A percentile compares a stretch with the other conserved stretches of the same genome.
Evolutionary conservation across 306 rosid genomes (phyloP).

Genomic region (Potentilla sterilis): DNA sequence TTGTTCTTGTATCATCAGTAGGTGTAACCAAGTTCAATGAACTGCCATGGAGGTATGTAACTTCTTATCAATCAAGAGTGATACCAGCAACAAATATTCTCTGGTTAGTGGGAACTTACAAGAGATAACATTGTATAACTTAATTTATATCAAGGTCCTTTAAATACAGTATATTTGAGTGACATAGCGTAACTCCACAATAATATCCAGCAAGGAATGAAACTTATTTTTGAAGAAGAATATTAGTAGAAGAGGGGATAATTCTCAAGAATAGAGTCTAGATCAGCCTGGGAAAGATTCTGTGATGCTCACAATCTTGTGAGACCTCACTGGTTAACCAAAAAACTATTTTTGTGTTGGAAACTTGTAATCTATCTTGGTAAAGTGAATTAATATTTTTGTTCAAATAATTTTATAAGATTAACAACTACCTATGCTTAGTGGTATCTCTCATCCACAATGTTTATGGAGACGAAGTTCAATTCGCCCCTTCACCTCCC

Average conservation of each 20-base stretch:
- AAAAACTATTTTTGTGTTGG: neutral
- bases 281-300: neutral
- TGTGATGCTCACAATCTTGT: neutral
- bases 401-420: neutral
- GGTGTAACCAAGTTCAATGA: slow-evolving; percentile 95
- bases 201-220: neutral
- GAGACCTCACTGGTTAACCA: slow-evolving; percentile 6
- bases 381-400: neutral
- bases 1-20: slow-evolving; percentile 89
- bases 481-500: neutral
- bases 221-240: neutral
- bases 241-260: neutral
- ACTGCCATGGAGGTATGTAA: slow-evolving; percentile 91
- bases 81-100: neutral
- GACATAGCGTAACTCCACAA: neutral
- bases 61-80: slow-evolving; percentile 22
- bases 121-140: neutral
- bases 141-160: neutral
- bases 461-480: neutral
- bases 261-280: neutral
- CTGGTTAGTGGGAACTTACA: neutral
- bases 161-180: neutral
- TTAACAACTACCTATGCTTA: neutral
- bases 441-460: neutral
- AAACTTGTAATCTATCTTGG: neutral